phyloP scores from a whole-genome alignment of 768 basidiomycete genomes.

The Hemileccinum rubropunctum region DNA sequence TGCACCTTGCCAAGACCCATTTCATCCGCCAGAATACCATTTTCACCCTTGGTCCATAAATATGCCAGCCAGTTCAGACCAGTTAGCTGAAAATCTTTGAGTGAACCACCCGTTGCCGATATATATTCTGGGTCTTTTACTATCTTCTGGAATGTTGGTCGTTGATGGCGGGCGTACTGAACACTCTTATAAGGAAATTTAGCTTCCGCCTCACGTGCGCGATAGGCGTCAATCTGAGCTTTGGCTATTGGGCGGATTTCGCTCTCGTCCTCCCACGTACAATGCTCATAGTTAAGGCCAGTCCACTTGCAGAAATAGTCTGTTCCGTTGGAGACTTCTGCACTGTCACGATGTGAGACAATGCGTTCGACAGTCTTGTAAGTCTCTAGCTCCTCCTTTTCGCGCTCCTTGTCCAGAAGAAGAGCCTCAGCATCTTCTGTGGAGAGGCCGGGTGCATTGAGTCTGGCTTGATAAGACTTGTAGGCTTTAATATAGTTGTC shows the following conservation, averaged over 20 bases:
- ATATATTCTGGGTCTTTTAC: constrained; percentile 88
- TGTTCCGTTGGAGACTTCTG: constrained; percentile 44
- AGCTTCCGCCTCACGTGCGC: constrained; percentile 69
- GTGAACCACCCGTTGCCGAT: constrained; percentile 66
- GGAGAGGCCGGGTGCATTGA: constrained; percentile 62
- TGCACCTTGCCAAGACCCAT: constrained; percentile 96
- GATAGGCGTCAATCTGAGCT: constrained; percentile 76
- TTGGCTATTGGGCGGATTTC: constrained; percentile 78
- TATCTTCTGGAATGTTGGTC: constrained; percentile 83
- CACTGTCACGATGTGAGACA: constrained; percentile 70
- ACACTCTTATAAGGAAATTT: constrained; percentile 86
- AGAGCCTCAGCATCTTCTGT: constrained; percentile 89
- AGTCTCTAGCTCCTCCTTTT: constrained; percentile 87
- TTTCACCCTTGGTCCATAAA: constrained; percentile 91
- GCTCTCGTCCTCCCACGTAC: constrained; percentile 90
- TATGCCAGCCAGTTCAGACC: constrained; percentile 99
- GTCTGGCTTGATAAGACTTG: constrained; percentile 66
- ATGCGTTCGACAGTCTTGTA: constrained; percentile 92
- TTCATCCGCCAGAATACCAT: constrained; percentile 97
- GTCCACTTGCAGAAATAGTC: constrained; percentile 99
- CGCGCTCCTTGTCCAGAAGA: constrained; percentile 85
- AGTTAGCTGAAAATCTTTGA: constrained; percentile 98
- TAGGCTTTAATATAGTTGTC: constrained; percentile 98
- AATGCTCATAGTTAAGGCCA: constrained; percentile 87
- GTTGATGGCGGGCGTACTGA: constrained; percentile 57